Percentiles rank a stretch among this genome's conserved stretches.
Conservation (phyloP, 768 basidiomycete species). For the Russula lepida region DNA sequence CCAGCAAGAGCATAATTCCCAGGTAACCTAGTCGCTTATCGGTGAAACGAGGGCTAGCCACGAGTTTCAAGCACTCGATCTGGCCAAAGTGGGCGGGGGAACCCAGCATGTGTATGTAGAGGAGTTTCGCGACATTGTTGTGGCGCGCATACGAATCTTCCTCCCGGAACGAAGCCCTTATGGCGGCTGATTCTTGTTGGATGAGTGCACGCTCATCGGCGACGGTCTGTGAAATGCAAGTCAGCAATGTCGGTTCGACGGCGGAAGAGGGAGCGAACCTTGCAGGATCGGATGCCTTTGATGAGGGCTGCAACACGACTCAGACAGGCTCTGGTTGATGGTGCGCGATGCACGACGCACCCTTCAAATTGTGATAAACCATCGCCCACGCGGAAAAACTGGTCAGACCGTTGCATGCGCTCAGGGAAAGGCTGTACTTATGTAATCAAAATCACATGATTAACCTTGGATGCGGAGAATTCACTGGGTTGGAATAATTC, state of each 20-base stretch:
- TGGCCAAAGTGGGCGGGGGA: constrained; percentile 99
- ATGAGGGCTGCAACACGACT: constrained; percentile 61
- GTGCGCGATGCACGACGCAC: constrained; percentile 31
- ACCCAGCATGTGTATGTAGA: constrained; percentile 99
- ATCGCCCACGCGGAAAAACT: constrained; percentile 29
- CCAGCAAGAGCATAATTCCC: constrained; percentile 94
- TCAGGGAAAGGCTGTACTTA: background rate
- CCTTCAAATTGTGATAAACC: constrained; percentile 85
- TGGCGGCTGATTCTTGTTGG: constrained; percentile 94
- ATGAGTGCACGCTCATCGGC: constrained; percentile 97
- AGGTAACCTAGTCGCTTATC: constrained; percentile 96
- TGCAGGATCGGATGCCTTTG: constrained; percentile 96
- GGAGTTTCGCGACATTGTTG: constrained; percentile 94
- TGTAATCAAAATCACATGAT: background rate
- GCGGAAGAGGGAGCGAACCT: constrained; percentile 37
- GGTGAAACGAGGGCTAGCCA: constrained; percentile 89
- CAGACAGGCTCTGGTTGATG: constrained; percentile 23
- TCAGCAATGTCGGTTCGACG: constrained; percentile 1
- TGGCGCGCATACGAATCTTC: constrained; percentile 93
- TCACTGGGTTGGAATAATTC: too few relatives aligned
- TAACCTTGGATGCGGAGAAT: too few relatives aligned
- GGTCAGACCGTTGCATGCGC: background rate
- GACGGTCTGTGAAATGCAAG: constrained; percentile 58
- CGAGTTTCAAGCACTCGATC: constrained; percentile 93
- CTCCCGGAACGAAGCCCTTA: constrained; percentile 93